Base-by-base conservation (phyloP, 1,139 yeast species). In the Yamadazyma dushanensis region DNA sequence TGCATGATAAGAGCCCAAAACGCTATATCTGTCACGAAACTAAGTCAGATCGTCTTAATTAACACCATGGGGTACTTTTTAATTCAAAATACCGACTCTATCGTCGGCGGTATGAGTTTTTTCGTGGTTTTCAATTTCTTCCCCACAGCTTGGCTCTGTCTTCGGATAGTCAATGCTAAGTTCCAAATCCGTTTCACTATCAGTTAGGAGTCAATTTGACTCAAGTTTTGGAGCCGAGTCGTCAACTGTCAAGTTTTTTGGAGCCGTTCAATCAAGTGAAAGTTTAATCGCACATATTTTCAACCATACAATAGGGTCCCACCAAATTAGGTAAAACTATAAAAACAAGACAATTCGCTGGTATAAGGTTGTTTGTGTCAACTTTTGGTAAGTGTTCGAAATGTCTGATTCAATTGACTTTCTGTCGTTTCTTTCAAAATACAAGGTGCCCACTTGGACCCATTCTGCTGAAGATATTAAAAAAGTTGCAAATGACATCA, bases 401-500 rank as follows among this genome's bases (percentile, higher is more conserved):
- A 25, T 25, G 27, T 3, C 18, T 8, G 27, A 15, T 7, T 15
- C 29, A 36, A 41, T 47, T 36, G 56, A 54, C 37, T 54, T 45
- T 36, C 27, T 41, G 20, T 13, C 39, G 14, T 38, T 52, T 18
- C 43, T 50, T 27, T 25, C 40, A 3, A 32, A 38, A 6, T 42
- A 51, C 31, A 31, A 38, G 3, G 43, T 39, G n/a, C 83, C 86
- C 18, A 43, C 54, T 24, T 85, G 94, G 95, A 59, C 66, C 18
- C 76, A 70, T 46, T 66, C 85, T 7, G 76, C 87, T 0, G 73
- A 67, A 16, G 63, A 72, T 25, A 69, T 86, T 32, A 29, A 59
- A 9, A 40, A 51, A 3, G 54, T 62, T 27, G 74, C 84, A 4
- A 60, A 73, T 8, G 57, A 63, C 13, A 58, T 79, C 40, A 71